phyloP scores from a whole-genome alignment of 805 yeast species.

The Spathaspora hagerdaliae region DNA sequence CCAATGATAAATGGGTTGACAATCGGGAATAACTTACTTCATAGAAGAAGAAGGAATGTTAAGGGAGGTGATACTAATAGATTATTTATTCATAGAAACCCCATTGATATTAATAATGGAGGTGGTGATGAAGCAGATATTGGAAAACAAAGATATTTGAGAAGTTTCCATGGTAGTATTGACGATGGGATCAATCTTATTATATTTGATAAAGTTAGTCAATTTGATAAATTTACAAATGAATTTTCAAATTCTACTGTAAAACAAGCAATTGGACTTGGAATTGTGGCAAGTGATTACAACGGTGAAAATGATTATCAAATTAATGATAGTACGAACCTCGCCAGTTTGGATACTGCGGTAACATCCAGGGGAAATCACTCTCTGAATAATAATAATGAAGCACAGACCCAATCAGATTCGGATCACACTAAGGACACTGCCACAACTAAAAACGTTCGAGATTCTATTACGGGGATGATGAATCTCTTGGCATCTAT shows the following conservation, averaged over 20 bases:
- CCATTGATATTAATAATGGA: background rate
- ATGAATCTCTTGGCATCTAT: slow-evolving; percentile 5
- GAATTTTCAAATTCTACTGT: background rate
- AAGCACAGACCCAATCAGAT: background rate
- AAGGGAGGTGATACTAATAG: slow-evolving; percentile 6
- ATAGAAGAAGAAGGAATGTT: slow-evolving; percentile 8
- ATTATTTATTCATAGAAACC: slow-evolving; percentile 14
- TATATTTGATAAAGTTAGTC: slow-evolving; percentile 11
- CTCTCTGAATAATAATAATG: too few relatives aligned
- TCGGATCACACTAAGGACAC: background rate
- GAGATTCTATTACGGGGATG: background rate
- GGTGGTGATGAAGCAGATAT: slow-evolving; percentile 3
- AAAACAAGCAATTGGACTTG: background rate
- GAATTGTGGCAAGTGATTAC: background rate
- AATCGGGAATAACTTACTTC: slow-evolving; percentile 22
- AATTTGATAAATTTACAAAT: slow-evolving; percentile 11
- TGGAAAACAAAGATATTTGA: slow-evolving; percentile 6
- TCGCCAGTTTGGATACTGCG: too few relatives aligned
- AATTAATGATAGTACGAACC: too few relatives aligned
- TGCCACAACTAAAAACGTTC: background rate
- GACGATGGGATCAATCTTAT: slow-evolving; percentile 17
- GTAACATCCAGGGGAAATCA: too few relatives aligned
- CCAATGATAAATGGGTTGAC: slow-evolving; percentile 34
- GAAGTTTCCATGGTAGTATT: slow-evolving; percentile 19
- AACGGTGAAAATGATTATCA: background rate